phyloP scores from a whole-genome alignment of 257 asterid genomes.

The Solanum etuberosum region DNA sequence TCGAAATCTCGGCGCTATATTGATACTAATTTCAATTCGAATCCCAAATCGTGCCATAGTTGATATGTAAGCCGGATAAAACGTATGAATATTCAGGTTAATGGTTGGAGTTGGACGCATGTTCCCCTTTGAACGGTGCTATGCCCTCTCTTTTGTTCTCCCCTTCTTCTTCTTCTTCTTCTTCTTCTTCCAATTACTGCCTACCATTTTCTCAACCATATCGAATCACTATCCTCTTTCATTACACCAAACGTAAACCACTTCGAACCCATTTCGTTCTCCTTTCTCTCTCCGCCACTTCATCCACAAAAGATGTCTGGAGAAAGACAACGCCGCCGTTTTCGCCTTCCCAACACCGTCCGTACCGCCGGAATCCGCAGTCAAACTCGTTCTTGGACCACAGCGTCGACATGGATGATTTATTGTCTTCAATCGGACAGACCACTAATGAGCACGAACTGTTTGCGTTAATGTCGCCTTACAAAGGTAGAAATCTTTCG shows the following conservation, averaged over 20 bases:
- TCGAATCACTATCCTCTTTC: constrained; percentile 12
- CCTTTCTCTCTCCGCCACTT: constrained; percentile 23
- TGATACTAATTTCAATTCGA: neutral
- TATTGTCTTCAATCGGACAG: constrained; percentile 40
- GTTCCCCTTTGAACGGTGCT: neutral
- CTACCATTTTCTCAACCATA: constrained; percentile 2
- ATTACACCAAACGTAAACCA: constrained; percentile 2
- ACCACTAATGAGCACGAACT: constrained; percentile 63
- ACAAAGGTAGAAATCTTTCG: constrained; percentile 48
- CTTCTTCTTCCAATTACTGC: neutral
- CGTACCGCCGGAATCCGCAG: constrained; percentile 22
- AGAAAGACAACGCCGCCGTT: constrained; percentile 16
- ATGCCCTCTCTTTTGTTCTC: neutral
- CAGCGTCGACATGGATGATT: constrained; percentile 67
- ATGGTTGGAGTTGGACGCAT: neutral
- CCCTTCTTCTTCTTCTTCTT: neutral
- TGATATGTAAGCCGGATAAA: neutral
- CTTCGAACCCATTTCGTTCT: constrained; percentile 14
- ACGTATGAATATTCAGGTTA: neutral
- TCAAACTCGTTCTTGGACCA: constrained; percentile 33
- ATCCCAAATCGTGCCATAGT: neutral
- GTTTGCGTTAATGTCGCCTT: constrained; percentile 56
- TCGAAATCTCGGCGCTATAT: too few relatives aligned
- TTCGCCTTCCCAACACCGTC: neutral
- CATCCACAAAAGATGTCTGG: constrained; percentile 34